Evolutionary conservation across 495 filamentous ascomycete species (phyloP), one percentile per base, ranked within the genome.

Genomic region (Oidiodendron maius): DNA sequence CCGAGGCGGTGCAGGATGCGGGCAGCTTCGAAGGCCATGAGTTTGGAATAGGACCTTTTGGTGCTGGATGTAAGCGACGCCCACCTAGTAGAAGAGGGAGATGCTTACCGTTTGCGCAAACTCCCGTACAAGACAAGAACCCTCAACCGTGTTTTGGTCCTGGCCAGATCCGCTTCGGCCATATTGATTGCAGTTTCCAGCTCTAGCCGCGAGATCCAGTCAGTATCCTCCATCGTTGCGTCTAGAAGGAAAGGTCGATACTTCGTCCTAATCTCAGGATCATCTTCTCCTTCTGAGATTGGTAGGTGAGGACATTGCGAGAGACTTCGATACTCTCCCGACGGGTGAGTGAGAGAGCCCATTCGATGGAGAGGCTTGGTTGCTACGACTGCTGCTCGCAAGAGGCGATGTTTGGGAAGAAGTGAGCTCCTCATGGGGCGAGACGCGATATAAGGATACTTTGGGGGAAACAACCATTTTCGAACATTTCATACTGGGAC

Each of bases 61-160:
- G 6, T 12, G 16, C 40, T 36, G 38, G 37, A 3, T 40, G 35
- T 38, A 5, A 38, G 35, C 16, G 11, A 38, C 17, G 10, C 11
- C 35, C 17, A 5, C 16, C 35, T n/a, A 18, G 10, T 18, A 4
- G 40, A 22, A 42, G 15, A 25, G 8, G 12, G 20, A 10, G 22
- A 25, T 11, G 12, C 40, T 15, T 55, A 76, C 66, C 76, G 53
- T 47, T 59, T 53, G 1, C 81, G 66, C 37, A 85, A 62, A 52
- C 78, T 83, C 3, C 83, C 83, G 53, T 78, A 83, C 1, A 86
- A 64, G 0, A 86, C 78, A 8, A 86, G 62, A 3, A 87, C 71
- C 47, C 75, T 81, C 10, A 85, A 50, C 15, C 82, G 62, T 10
- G 74, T 55, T 23, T 65, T 63, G 15, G 65, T 63, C n/a, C 50